Base-by-base conservation (phyloP, 2,329 filamentous ascomycete species). In the Tolypocladium amazonense region DNA sequence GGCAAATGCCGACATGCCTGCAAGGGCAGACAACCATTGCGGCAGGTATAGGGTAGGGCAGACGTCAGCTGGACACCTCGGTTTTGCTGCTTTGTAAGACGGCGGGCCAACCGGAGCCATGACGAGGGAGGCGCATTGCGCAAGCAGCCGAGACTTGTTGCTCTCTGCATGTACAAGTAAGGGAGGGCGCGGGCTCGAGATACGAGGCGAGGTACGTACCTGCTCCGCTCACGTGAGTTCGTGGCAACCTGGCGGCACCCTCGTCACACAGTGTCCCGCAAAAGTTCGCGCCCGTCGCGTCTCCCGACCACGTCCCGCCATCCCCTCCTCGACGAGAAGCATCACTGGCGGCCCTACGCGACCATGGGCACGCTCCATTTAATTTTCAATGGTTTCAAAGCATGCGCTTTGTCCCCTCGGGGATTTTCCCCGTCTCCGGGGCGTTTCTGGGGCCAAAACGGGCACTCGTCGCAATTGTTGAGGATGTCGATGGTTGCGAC, bases 241-340 rank as follows among this genome's bases (percentile, higher is more conserved):
- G 75, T 72, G 76, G 68, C 67, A 68, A 71, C 68, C 68, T 76
- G 72, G 75, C 70, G 73, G 68, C 62, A 64, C 65, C 66, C 62
- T 62, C 63, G 69, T 64, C 62, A 58, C 66, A 69, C 68, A 65
- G 66, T 66, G 66, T 65, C 67, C 70, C 70, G 68, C 71, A 67
- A 72, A 70, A 69, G 62, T 71, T 70, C 73, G 73, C 73, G 73
- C 69, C 72, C 69, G 72, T 73, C 76, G 76, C 76, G 76, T 76
- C 73, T 74, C 70, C 72, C 73, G 65, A 67, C 69, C 68, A 75
- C 73, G 65, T 74, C 72, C 71, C 69, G 65, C 66, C 69, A 72
- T 70, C 66, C 72, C 74, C 73, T 70, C 72, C 70, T 69, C 61
- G 62, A 71, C 64, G 61, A 58, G 56, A 27, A 57, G 56, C 23